A percentile compares a stretch with the other conserved stretches of the same genome.
These are phyloP conservation scores for Diplodia mutila DNA, from an alignment of 2,329 filamentous ascomycete species.

Conservation along the genomic window DNA sequence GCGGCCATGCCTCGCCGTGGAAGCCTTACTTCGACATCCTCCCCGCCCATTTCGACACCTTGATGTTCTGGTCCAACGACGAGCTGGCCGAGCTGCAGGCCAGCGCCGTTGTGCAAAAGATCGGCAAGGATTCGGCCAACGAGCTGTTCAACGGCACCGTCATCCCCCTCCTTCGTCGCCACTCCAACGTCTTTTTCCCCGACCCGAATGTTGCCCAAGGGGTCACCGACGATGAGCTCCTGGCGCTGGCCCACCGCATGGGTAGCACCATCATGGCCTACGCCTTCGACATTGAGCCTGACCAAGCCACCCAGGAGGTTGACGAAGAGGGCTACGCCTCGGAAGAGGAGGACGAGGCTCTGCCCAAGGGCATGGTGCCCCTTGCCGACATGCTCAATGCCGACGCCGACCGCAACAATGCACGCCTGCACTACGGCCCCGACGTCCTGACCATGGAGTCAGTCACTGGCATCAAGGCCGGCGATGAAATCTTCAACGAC, in stretches of 20 bases:
- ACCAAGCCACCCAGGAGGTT: conserved; percentile 53
- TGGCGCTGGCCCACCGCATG: conserved; percentile 73
- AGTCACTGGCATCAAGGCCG: conserved; percentile 67
- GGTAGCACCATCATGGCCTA: conserved; percentile 91
- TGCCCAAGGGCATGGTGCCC: conserved; percentile 82
- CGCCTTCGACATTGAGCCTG: conserved; percentile 76
- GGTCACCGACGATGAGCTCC: conserved; percentile 51
- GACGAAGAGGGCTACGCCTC: conserved; percentile 58
- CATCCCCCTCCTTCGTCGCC: conserved; percentile 55
- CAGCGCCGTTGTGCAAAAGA: conserved; percentile 74
- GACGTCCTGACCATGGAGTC: conserved; percentile 70
- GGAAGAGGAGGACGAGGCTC: conserved; percentile 52
- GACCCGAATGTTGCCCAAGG: conserved; percentile 29
- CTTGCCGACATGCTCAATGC: conserved; percentile 90
- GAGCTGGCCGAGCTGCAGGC: conserved; percentile 76
- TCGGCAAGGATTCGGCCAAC: conserved; percentile 75
- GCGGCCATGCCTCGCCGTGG: conserved; percentile 68
- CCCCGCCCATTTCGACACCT: conserved; percentile 72
- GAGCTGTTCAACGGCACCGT: conserved; percentile 65
- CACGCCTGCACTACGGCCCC: conserved; percentile 64
- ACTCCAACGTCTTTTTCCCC: conserved; percentile 45
- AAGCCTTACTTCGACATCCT: conserved; percentile 77
- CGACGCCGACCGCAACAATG: conserved; percentile 79
- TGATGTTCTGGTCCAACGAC: conserved; percentile 82
- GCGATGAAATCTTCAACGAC: conserved; percentile 84